phyloP scores from a whole-genome alignment of 805 yeast genomes.

The Candida multigemmis region DNA sequence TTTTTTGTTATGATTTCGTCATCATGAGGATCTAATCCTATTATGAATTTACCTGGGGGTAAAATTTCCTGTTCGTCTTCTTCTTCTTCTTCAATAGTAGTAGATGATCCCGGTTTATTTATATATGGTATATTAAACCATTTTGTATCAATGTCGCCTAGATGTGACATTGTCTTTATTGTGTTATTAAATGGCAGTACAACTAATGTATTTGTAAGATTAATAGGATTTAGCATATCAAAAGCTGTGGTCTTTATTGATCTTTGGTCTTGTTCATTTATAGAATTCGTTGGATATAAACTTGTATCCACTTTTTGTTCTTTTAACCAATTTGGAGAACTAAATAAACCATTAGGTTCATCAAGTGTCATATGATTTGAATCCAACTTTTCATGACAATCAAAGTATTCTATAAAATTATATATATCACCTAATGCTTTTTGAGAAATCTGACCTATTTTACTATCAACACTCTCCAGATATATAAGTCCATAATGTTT shows the following conservation, averaged over 20 bases:
- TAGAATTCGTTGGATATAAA: too few relatives aligned
- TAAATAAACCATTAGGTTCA: conserved; percentile 8
- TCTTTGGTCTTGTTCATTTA: conserved; percentile 3
- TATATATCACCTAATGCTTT: conserved; percentile 12
- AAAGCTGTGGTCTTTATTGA: conserved; percentile 10
- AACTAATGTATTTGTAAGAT: conserved; percentile 24
- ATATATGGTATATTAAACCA: conserved; percentile 13
- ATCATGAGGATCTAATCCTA: conserved; percentile 11
- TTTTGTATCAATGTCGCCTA: conserved; percentile 1
- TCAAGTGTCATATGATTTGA: conserved; percentile 8
- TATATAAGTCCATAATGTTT: conserved; percentile 24
- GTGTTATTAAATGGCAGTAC: conserved; percentile 29
- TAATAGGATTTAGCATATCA: conserved; percentile 22
- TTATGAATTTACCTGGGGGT: conserved; percentile 13
- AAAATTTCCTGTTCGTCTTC: conserved; percentile 6
- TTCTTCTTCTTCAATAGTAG: conserved; percentile 4
- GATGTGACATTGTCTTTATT: conserved; percentile 16
- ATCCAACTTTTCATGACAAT: conserved; percentile 15
- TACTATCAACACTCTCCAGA: conserved; percentile 1
- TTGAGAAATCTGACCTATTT: conserved; percentile 3
- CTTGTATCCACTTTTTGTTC: too few relatives aligned
- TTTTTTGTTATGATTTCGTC: conserved; percentile 11
- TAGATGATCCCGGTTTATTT: background rate
- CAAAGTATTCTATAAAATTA: conserved; percentile 23
- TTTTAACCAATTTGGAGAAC: conserved; percentile 6